Evolutionary conservation across 1,284 basidiomycete species (phyloP), one percentile per base, ranked within the genome.

Genomic region (Apiotrichum brassicae): DNA sequence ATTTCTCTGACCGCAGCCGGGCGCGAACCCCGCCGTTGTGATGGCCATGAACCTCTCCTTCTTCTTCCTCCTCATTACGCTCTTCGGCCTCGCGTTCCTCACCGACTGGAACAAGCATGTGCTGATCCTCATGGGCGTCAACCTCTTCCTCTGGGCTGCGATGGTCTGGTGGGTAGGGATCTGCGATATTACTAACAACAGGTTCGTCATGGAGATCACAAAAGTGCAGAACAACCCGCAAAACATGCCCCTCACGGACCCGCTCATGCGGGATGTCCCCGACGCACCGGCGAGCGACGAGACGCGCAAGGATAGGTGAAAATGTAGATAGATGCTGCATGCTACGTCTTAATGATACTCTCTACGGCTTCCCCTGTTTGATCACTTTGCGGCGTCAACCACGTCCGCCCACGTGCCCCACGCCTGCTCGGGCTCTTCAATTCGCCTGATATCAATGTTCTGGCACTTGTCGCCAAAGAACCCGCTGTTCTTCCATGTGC

Each of bases 1-100:
- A 28, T 33, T n/a, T 43, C 9, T 12, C 18, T 41, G 11, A 3
- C 30, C 18, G 6, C 46, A 71, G 69, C 69, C 71, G 16, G 71
- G 71, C 45, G 68, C 60, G 3, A 72, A 71, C 48, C 40, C 59
- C 9, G 62, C 69, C 6, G 61, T 68, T 2, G 64, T 70, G 11
- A 57, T 69, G 42, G 70, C 70, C 0, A 73, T 72, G 70, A 73
- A 73, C 53, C 49, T 69, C 11, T 70, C 63, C 4, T 73, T 73
- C 63, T 66, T 72, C 55, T 50, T 70, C 28, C 64, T 73, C 28
- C 48, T 70, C 33, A 35, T 73, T 22, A 62, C 62, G 1, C 59
- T 73, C n/a, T 58, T 70, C 53, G 65, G 51, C 13, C 58, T 71
- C 20, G 66, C 61, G 4, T 58, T 62, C 48, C 43, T 73, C n/a